phyloP scores from a whole-genome alignment of 78 protist genomes.

The Acrasis kona region DNA sequence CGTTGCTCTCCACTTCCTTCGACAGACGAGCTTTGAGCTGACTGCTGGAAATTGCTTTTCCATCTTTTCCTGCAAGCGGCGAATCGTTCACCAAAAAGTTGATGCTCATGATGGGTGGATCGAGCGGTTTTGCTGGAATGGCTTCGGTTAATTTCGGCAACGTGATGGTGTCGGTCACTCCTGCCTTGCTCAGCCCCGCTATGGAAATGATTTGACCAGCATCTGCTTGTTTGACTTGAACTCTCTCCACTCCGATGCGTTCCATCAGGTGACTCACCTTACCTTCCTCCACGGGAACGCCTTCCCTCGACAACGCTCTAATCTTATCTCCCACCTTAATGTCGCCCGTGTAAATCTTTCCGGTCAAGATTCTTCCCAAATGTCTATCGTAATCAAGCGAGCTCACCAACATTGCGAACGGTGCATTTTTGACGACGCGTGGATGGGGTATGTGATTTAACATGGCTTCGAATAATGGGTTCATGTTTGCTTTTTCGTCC shows the following conservation, averaged over 20 bases:
- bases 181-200: slow-evolving; percentile 43
- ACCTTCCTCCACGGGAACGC: neutral
- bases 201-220: slow-evolving; percentile 82
- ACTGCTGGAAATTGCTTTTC: slow-evolving; percentile 32
- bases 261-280: slow-evolving; percentile 49
- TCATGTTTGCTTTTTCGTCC: slow-evolving; percentile 25
- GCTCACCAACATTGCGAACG: slow-evolving; percentile 61
- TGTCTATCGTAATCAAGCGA: slow-evolving; percentile 44
- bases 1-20: slow-evolving; percentile 64
- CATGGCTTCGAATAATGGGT: slow-evolving; percentile 66
- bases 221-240: slow-evolving; percentile 37
- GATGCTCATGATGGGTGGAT: slow-evolving; percentile 76
- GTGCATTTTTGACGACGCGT: neutral
- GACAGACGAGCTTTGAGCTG: slow-evolving; percentile 46
- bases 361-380: slow-evolving; percentile 42
- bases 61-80: slow-evolving; percentile 73
- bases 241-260: slow-evolving; percentile 43
- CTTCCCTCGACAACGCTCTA: slow-evolving; percentile 16
- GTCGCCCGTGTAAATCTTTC: slow-evolving; percentile 49
- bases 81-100: slow-evolving; percentile 54
- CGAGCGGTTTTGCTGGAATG: slow-evolving; percentile 44
- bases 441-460: slow-evolving; percentile 40
- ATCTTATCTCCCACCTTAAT: slow-evolving; percentile 25
- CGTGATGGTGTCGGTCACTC: slow-evolving; percentile 59
- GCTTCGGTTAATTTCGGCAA: slow-evolving; percentile 12